Conservation (phyloP, 202 grass and related monocot species). For the Setaria italica region DNA sequence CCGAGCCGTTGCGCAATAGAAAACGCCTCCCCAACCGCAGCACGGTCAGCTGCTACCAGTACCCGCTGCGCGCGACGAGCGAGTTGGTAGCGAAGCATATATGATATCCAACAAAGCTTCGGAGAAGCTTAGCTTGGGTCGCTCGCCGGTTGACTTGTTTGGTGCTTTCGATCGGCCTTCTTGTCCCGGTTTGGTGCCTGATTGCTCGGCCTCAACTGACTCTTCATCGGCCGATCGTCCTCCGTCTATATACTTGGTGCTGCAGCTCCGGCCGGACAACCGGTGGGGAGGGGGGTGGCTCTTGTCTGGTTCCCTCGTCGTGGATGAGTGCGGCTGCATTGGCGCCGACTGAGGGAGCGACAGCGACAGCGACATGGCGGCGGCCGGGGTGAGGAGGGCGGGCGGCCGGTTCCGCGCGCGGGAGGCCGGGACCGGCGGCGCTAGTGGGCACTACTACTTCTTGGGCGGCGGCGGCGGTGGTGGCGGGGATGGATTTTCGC, state of each 20-base stretch:
- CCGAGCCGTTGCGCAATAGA: conserved; percentile 12
- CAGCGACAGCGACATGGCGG: not conserved
- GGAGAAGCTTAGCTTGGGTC: conserved; percentile 15
- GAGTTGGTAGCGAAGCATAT: conserved; percentile 2
- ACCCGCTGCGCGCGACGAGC: not conserved
- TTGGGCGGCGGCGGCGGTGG: not conserved
- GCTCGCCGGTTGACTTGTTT: conserved; percentile 33
- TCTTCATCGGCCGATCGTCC: no score
- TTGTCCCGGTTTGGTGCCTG: conserved; percentile 46
- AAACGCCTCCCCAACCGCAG: conserved; percentile 49
- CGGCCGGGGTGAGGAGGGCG: conserved; percentile 23
- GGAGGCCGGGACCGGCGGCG: not conserved
- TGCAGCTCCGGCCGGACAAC: not conserved
- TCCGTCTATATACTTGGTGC: not conserved
- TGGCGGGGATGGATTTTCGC: not conserved
- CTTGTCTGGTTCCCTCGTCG: not conserved
- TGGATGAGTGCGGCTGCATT: conserved; percentile 48
- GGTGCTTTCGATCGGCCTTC: not conserved
- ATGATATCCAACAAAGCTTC: conserved; percentile 13
- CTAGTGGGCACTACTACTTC: not conserved
- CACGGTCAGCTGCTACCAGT: not conserved
- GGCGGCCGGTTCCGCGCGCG: conserved; percentile 7
- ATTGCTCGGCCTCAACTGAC: conserved; percentile 44
- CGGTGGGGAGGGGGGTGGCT: no score
- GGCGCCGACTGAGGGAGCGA: not conserved